Base-by-base conservation (phyloP, 495 filamentous ascomycete species). In the Choiromyces venosus region DNA sequence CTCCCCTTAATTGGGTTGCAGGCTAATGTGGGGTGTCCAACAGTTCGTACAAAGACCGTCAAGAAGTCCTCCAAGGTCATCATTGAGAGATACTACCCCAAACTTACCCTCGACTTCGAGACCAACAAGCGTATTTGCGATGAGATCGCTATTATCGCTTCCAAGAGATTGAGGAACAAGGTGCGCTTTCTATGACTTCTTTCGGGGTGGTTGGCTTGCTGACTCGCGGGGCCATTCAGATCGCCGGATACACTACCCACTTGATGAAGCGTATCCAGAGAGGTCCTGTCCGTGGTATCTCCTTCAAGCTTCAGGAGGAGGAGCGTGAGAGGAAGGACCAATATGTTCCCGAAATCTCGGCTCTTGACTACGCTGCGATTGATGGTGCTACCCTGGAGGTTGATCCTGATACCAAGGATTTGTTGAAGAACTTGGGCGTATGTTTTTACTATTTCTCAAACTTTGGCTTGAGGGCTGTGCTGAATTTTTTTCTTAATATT, bases 61-160 rank as follows among this genome's bases (percentile, higher is more conserved):
- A 98, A 99, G 91, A 95, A 97, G 88, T 98, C 94, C 86, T 94
- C 96, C 86, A 98, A 98, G 91, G 93, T 97, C 89, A 93, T 98
- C 86, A 97, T 99, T 86, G 95, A 98, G 90, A 91, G 92, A 79
- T 97, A 97, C 88, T 97, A 99, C 89, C 96, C 95, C 82, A 93
- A 93, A 85, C 87, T 99, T 84, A 97, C 93, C 71, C 93, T 98
- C 84, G 96, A 98, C 87, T 99, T 99, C 88, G 96, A 99, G 89
- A 96, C 93, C 89, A 99, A 99, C 91, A 98, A 99, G 91, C 87
- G 94, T 78, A 94, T 97, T 81, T 98, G 96, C 87, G 96, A 98
- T 93, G 96, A 99, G 87, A 96, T 99, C 81, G 96, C 96, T 83
- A 97, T 98, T 85, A 99, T 98, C 84, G 93, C 96, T 77, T 93